A percentile compares a stretch with the other conserved stretches of the same genome.
Conservation (phyloP, 192 early-diverging fungal species). For the Haplosporangium gracile region DNA sequence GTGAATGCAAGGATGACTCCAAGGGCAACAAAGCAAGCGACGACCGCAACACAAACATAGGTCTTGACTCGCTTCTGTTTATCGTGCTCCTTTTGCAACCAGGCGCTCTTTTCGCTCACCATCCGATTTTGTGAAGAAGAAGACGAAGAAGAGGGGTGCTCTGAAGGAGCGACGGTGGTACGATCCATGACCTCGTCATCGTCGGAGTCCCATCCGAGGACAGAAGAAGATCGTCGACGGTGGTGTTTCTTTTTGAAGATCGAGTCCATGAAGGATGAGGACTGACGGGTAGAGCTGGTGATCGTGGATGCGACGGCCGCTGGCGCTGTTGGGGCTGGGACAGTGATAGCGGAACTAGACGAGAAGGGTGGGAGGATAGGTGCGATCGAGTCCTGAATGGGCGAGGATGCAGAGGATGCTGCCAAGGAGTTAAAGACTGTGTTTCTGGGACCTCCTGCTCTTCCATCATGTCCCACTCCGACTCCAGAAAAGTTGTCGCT, state of each 20-base stretch:
- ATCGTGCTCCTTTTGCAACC: constrained; percentile 23
- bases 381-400: background rate
- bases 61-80: constrained; percentile 33
- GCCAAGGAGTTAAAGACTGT: background rate
- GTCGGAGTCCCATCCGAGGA: constrained; percentile 47
- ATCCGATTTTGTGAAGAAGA: background rate
- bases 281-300: background rate
- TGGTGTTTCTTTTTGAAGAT: constrained; percentile 18
- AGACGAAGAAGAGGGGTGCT: background rate
- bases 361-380: background rate
- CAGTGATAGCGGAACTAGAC: background rate
- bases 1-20: constrained; percentile 23
- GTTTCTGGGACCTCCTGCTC: background rate
- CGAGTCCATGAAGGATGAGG: constrained; percentile 17
- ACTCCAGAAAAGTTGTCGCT: background rate
- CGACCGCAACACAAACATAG: constrained; percentile 38
- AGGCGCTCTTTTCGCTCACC: constrained; percentile 34
- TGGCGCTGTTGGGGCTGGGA: background rate
- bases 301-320: background rate
- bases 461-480: background rate
- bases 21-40: constrained; percentile 30
- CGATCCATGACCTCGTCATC: constrained; percentile 38
- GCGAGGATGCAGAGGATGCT: background rate
- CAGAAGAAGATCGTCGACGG: constrained; percentile 15
- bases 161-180: background rate